Percentiles rank a stretch among this genome's conserved stretches.
Evolutionary conservation across 495 filamentous ascomycete species (phyloP).

Genomic region (Articulospora tetracladia): DNA sequence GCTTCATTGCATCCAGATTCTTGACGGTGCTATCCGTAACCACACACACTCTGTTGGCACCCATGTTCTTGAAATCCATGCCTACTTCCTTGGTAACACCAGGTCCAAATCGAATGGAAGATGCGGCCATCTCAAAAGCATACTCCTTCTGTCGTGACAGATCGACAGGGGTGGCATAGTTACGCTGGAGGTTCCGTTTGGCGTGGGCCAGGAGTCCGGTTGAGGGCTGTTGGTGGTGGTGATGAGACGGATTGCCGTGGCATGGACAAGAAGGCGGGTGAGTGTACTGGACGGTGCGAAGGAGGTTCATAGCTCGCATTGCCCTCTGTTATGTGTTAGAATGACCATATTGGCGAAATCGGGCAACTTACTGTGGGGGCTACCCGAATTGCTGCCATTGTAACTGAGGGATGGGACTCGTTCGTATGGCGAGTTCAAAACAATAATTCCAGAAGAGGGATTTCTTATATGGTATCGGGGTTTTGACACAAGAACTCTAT

Average conservation of each 20-base stretch:
- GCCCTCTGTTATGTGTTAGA: constrained; percentile 48
- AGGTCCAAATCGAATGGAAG: constrained; percentile 87
- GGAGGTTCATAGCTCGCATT: constrained; percentile 70
- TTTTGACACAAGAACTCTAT: background rate
- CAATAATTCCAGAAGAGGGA: background rate
- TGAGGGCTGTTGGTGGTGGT: constrained; percentile 56
- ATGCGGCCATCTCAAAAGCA: constrained; percentile 97
- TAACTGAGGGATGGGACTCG: background rate
- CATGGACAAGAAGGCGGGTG: constrained; percentile 91
- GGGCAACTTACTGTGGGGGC: constrained; percentile 42
- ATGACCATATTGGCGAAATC: background rate
- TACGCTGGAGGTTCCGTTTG: constrained; percentile 49
- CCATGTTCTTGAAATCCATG: constrained; percentile 95
- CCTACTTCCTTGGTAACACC: constrained; percentile 97
- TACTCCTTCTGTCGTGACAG: constrained; percentile 80
- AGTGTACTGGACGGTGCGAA: constrained; percentile 84
- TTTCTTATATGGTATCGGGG: background rate
- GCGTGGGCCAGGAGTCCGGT: constrained; percentile 49
- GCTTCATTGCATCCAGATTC: constrained; percentile 79
- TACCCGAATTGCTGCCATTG: constrained; percentile 43
- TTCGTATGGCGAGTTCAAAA: background rate
- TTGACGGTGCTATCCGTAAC: constrained; percentile 82
- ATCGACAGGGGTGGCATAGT: constrained; percentile 70
- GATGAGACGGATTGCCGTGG: constrained; percentile 77
- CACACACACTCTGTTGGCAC: constrained; percentile 78